These are phyloP conservation scores for Cyathus striatus DNA, from an alignment of 768 basidiomycete genomes.

Conservation along the genomic window DNA sequence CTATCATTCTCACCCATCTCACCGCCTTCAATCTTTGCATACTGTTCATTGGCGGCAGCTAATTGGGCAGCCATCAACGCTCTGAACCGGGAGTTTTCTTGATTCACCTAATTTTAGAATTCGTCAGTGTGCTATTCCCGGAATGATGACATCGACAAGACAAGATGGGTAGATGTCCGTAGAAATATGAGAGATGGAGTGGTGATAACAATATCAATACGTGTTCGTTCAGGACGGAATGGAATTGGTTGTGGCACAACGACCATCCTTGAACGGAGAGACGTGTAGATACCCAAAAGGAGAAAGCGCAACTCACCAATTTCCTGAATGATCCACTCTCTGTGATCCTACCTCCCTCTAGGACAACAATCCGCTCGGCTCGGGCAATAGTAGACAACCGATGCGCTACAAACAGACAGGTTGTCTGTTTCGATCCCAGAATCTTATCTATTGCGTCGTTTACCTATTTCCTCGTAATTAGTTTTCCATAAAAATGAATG, in stretches of 20 bases:
- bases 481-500: neutral
- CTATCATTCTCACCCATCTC: constrained; percentile 1
- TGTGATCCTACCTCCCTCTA: constrained; percentile 80
- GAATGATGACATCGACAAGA: too few relatives aligned
- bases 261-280: constrained; percentile 1
- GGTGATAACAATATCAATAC: too few relatives aligned
- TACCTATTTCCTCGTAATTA: constrained; percentile 36
- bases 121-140: too few relatives aligned
- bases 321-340: constrained; percentile 81
- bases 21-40: constrained; percentile 1
- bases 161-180: too few relatives aligned
- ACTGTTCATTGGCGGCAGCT: constrained; percentile 37
- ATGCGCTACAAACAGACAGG: constrained; percentile 87
- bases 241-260: constrained; percentile 3
- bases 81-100: constrained; percentile 74
- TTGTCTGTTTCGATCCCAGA: constrained; percentile 71
- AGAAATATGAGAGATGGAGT: too few relatives aligned
- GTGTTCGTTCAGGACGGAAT: too few relatives aligned
- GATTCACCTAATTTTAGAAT: too few relatives aligned
- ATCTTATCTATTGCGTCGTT: constrained; percentile 92
- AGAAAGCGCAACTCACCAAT: constrained; percentile 42
- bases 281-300: neutral
- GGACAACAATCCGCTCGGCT: constrained; percentile 84
- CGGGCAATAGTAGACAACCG: constrained; percentile 85
- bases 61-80: constrained; percentile 88